These are phyloP conservation scores for Backusella macrospora DNA, from an alignment of 192 early-diverging fungal species.

Conservation along the genomic window DNA sequence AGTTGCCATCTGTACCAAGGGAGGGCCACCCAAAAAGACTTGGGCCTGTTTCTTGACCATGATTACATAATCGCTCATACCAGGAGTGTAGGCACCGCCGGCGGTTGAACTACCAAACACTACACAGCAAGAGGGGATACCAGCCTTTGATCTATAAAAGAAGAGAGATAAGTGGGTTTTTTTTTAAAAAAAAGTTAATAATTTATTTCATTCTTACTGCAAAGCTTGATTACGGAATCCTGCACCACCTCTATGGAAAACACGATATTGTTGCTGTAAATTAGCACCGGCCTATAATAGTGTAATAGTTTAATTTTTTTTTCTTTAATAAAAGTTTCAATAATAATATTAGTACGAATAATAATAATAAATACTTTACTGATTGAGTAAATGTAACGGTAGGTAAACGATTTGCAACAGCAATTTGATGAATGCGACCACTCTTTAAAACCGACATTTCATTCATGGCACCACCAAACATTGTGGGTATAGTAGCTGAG, in stretches of 20 bases:
- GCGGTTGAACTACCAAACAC: slow-evolving; percentile 72
- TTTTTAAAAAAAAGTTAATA: not conserved
- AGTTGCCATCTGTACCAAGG: slow-evolving; percentile 70
- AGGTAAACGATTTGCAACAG: slow-evolving; percentile 61
- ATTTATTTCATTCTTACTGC: slow-evolving; percentile 31
- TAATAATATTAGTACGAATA: not conserved
- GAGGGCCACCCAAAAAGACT: slow-evolving; percentile 70
- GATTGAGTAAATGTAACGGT: slow-evolving; percentile 61
- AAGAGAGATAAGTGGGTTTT: not conserved
- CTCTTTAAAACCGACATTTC: slow-evolving; percentile 57
- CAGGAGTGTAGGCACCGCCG: slow-evolving; percentile 66
- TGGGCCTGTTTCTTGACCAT: slow-evolving; percentile 72
- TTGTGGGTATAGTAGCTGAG: slow-evolving; percentile 60
- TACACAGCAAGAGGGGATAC: slow-evolving; percentile 61
- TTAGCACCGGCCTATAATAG: slow-evolving; percentile 61
- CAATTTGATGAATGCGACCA: slow-evolving; percentile 57
- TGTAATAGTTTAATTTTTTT: not conserved
- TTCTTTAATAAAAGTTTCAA: too few relatives aligned
- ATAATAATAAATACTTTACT: slow-evolving; percentile 31
- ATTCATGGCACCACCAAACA: slow-evolving; percentile 65
- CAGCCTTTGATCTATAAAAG: slow-evolving; percentile 55
- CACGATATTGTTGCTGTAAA: slow-evolving; percentile 64
- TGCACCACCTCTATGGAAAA: slow-evolving; percentile 67
- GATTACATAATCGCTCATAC: slow-evolving; percentile 68
- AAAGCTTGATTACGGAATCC: slow-evolving; percentile 61